Base-by-base conservation (phyloP, 371 early-diverging fungal genomes). In the Mycotypha africana region DNA sequence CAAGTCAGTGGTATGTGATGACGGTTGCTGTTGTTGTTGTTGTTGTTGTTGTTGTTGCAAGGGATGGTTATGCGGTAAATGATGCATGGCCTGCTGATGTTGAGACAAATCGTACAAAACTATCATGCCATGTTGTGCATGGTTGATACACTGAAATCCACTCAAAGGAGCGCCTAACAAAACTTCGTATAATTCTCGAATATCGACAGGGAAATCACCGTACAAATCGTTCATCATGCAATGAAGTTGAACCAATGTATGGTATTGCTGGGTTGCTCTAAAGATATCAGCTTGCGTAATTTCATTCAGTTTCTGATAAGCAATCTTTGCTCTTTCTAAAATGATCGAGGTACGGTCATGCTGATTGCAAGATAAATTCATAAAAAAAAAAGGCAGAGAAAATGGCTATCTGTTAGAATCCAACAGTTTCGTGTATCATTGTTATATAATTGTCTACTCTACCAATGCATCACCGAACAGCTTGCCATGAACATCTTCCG, bases 391-490 rank as follows among this genome's bases (percentile, higher is more conserved):
- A n/a, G n/a, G n/a, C n/a, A n/a, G n/a, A n/a, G n/a, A n/a, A n/a
- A 17, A 38, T 28, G 33, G 10, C 26, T 10, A 12, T 19, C 9
- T 42, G n/a, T n/a, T 17, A 28, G 5, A 30, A 7, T 4, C 14
- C 11, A 5, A 8, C 7, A 22, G 35, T 45, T 24, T 36, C n/a
- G 3, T 28, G n/a, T n/a, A n/a, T n/a, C n/a, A n/a, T n/a, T n/a
- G n/a, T n/a, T 40, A 23, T 26, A 14, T 12, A 31, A 17, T 31
- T 16, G 7, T 41, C 22, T 45, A 17, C 17, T 30, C 9, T 56
- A 65, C 66, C 49, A 65, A 38, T 7, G 58, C 63, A 54, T 71
- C 72, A n/a, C 62, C 65, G 49, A 67, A 71, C 1, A 71, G 31
- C 36, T 60, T 55, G 19, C 59, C 68, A 32, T 65, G 67, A 1